Evolutionary conservation across 1,139 yeast genomes (phyloP).

Genomic region (Taphrina communis): DNA sequence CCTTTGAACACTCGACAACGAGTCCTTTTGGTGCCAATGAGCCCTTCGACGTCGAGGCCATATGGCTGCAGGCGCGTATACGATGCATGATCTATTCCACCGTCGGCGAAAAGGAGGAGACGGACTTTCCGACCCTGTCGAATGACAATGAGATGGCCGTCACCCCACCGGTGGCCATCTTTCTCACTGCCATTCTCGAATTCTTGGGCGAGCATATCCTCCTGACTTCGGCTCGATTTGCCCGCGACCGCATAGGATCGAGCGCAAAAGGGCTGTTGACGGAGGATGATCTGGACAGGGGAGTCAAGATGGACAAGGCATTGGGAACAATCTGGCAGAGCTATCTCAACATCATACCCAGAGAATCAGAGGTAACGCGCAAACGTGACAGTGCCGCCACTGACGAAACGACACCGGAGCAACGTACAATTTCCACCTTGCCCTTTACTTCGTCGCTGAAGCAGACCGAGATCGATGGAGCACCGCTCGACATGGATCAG

Average conservation of each 20-base stretch:
- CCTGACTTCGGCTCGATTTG: slow-evolving; percentile 44
- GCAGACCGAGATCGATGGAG: neutral
- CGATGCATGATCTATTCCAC: slow-evolving; percentile 46
- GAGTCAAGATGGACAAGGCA: slow-evolving; percentile 33
- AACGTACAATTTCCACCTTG: slow-evolving; percentile 1
- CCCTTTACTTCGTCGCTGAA: neutral
- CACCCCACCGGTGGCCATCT: slow-evolving; percentile 44
- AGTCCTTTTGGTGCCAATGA: neutral
- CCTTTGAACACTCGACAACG: slow-evolving; percentile 3
- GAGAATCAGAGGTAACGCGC: slow-evolving; percentile 1
- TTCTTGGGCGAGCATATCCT: slow-evolving; percentile 42
- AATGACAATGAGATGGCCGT: slow-evolving; percentile 22
- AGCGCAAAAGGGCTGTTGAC: slow-evolving; percentile 13
- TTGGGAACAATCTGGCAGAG: slow-evolving; percentile 37
- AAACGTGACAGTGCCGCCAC: neutral
- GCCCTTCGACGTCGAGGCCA: slow-evolving; percentile 38
- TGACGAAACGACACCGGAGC: neutral
- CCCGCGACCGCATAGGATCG: slow-evolving; percentile 32
- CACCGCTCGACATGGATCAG: slow-evolving; percentile 11
- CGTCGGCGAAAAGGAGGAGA: slow-evolving; percentile 45
- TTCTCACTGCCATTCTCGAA: slow-evolving; percentile 43
- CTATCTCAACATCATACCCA: slow-evolving; percentile 33
- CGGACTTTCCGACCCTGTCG: slow-evolving; percentile 24
- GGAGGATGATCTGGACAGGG: slow-evolving; percentile 30
- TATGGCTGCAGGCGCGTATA: slow-evolving; percentile 44